Conservation (phyloP, 208 protist species). For the Acanthamoeba culbertsoni region DNA sequence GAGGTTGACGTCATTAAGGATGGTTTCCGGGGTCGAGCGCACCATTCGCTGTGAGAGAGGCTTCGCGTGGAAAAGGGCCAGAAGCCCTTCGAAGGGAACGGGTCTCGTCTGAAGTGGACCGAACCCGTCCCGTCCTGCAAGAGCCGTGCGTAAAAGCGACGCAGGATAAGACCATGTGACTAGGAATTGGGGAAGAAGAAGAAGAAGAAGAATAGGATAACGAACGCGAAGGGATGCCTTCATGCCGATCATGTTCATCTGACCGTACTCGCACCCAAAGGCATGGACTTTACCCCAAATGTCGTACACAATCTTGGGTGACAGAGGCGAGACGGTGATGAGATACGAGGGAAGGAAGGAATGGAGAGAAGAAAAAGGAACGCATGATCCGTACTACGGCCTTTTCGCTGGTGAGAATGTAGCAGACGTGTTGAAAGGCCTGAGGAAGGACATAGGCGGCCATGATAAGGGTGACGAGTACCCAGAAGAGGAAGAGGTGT, state of each 20-base stretch:
- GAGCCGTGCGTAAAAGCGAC: background rate
- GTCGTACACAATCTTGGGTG: background rate
- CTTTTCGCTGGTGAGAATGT: slow-evolving; percentile 21
- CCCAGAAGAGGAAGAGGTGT: background rate
- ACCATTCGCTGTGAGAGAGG: slow-evolving; percentile 10
- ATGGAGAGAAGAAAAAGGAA: background rate
- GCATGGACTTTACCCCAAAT: background rate
- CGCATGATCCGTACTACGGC: background rate
- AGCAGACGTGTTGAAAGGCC: background rate
- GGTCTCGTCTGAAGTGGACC: background rate
- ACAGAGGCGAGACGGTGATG: background rate
- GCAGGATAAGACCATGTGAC: background rate
- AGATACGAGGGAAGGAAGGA: background rate
- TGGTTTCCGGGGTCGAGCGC: background rate
- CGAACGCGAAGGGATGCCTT: background rate
- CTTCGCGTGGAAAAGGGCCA: slow-evolving; percentile 10
- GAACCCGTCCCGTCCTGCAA: background rate
- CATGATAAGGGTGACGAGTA: background rate
- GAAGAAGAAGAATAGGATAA: background rate
- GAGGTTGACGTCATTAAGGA: background rate
- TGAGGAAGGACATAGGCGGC: background rate
- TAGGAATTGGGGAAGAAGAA: background rate
- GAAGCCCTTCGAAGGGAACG: background rate
- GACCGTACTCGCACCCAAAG: slow-evolving; percentile 30
- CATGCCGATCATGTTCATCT: slow-evolving; percentile 58